Percentiles rank a stretch among this genome's conserved stretches.
Conservation (phyloP, 108 stramenopile genomes). For the Skeletonema marinoi region DNA sequence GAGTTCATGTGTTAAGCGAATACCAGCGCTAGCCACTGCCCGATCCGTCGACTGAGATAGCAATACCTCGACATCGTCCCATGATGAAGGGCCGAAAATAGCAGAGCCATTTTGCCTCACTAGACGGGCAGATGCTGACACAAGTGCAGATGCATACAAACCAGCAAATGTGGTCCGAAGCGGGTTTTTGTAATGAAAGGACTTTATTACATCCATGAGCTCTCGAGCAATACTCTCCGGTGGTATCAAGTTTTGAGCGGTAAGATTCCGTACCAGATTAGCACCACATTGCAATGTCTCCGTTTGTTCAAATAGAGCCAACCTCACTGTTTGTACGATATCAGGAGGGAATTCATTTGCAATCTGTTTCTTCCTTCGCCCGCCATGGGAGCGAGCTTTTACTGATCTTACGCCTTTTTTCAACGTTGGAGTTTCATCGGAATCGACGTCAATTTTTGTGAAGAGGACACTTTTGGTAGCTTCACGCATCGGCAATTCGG, state of each 20-base stretch:
- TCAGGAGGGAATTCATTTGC: conserved; percentile 35
- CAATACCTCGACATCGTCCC: conserved; percentile 41
- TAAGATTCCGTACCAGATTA: conserved; percentile 29
- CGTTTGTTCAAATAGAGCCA: conserved; percentile 28
- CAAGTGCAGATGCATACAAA: conserved; percentile 27
- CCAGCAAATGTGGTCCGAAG: conserved; percentile 35
- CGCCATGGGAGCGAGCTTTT: neutral
- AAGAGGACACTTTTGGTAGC: neutral
- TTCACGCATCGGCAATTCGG: no score
- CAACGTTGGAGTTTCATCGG: neutral
- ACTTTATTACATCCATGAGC: conserved; percentile 37
- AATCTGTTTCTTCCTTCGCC: conserved; percentile 6
- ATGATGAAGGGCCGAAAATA: conserved; percentile 43
- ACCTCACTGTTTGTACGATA: conserved; percentile 34
- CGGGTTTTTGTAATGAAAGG: conserved; percentile 37
- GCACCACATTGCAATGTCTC: conserved; percentile 25
- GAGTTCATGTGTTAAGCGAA: conserved; percentile 25
- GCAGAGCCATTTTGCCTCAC: conserved; percentile 21
- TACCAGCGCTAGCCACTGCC: conserved; percentile 31
- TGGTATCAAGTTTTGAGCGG: conserved; percentile 27
- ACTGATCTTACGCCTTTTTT: neutral
- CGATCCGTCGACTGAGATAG: conserved; percentile 28
- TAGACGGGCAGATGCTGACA: conserved; percentile 22
- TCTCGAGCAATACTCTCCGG: conserved; percentile 20
- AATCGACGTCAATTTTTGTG: neutral